phyloP scores from a whole-genome alignment of 441 rosid genomes.

The Syzygium syzygioides region DNA sequence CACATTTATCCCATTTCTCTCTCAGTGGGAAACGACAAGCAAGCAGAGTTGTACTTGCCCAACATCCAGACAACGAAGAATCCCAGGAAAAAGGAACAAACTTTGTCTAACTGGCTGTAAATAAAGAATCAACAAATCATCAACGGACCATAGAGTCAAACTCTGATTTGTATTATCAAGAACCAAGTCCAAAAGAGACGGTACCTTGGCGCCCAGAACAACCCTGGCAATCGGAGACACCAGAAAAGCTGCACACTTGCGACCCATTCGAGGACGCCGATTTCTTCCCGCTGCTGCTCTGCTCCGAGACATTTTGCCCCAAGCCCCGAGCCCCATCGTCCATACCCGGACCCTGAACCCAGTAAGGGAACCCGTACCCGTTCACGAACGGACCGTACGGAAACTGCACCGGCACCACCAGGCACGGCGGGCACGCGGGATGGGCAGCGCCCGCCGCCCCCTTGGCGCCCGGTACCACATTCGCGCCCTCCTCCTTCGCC shows the following conservation, averaged over 20 bases:
- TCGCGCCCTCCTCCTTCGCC: background rate
- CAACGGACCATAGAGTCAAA: background rate
- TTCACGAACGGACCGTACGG: constrained; percentile 11
- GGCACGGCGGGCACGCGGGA: background rate
- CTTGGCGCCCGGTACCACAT: background rate
- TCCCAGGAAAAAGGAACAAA: background rate
- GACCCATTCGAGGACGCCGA: constrained; percentile 27
- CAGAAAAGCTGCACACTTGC: constrained; percentile 33
- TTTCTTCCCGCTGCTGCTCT: constrained; percentile 9
- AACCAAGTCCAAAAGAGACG: background rate
- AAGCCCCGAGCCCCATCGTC: background rate
- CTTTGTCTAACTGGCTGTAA: background rate
- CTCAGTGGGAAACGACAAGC: background rate
- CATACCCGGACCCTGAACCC: constrained; percentile 10
- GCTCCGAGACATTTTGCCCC: constrained; percentile 21
- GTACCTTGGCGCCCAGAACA: constrained; percentile 38
- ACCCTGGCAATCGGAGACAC: constrained; percentile 30
- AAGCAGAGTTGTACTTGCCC: background rate
- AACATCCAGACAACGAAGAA: background rate
- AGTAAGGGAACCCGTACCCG: constrained; percentile 19
- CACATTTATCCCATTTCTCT: background rate
- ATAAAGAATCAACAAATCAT: background rate
- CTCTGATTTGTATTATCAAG: background rate
- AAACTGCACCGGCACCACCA: constrained; percentile 11
- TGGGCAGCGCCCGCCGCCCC: background rate